Base-by-base conservation (phyloP, 2,329 filamentous ascomycete species). In the Amphichorda felina region DNA sequence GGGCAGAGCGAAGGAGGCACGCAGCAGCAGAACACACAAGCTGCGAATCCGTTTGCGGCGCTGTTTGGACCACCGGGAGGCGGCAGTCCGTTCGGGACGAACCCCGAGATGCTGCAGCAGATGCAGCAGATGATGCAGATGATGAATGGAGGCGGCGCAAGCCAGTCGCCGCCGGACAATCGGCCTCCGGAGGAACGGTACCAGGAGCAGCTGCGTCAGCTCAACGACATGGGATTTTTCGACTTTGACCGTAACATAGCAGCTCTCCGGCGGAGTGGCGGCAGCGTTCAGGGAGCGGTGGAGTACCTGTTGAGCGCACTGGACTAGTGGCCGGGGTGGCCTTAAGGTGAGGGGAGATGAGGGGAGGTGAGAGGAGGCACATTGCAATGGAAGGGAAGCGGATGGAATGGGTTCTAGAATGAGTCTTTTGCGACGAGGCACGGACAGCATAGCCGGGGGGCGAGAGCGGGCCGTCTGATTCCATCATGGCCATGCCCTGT, bases 221-320 rank as follows among this genome's bases (percentile, higher is more conserved):
- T 98, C 42, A 98, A 98, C 56, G 91, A 96, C 45, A 98, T 98
- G 91, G 91, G 91, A 3, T 98, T 98, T 61, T 94, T 78, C 54
- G 88, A 98, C 53, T 98, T 96, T 51, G 89, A 98, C 35, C 68
- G 83, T 46, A 98, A 98, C 48, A 76, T 98, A 22, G 78, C 82
- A 38, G 91, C 91, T 5, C 63, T 98, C 50, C 72, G 89, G 56
- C 74, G 89, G 49, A 85, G 84, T 40, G 91, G 91, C 8, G 91
- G 91, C 9, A 95, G 84, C 54, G 91, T 96, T 28, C 87, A 96
- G 55, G 91, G 89, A 9, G 91, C 85, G 5, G 75, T 93, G 36
- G 83, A 91, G 60, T 76, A 84, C 50, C 60, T 93, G 38, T 58
- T 83, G 21, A 61, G 52, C 38, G 50, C 45, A n/a, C 36, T 35